Percentiles rank a stretch among this genome's conserved stretches.
phyloP scores from a whole-genome alignment of 176 grass and related monocot species.

The Thinopyrum elongatum region DNA sequence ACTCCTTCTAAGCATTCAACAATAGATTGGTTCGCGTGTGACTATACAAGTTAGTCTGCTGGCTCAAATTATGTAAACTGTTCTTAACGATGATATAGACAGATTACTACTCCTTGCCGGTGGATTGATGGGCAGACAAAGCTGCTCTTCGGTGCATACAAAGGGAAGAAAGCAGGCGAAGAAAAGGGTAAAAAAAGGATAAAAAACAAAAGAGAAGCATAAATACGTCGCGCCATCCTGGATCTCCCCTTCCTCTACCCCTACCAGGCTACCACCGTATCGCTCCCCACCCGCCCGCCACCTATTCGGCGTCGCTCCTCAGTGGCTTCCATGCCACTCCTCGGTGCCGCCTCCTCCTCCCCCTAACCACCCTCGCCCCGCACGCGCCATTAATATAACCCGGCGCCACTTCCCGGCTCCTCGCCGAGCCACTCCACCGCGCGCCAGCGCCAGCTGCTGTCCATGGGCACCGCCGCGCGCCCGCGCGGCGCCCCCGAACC shows the following conservation, averaged over 20 bases:
- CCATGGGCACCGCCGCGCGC: constrained; percentile 47
- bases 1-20: too few species aligned
- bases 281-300: constrained; percentile 20
- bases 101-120: neutral
- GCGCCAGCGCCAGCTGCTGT: neutral
- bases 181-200: neutral
- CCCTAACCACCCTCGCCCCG: neutral
- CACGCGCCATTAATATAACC: constrained; percentile 30
- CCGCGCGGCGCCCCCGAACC: constrained; percentile 30
- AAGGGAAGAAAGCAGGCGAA: neutral
- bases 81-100: neutral
- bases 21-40: too few species aligned
- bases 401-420: neutral
- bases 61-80: neutral
- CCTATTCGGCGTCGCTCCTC: constrained; percentile 5
- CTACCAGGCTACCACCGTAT: neutral
- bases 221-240: constrained; percentile 3
- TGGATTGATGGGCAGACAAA: neutral
- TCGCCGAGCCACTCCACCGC: neutral
- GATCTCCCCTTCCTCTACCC: neutral
- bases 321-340: constrained; percentile 40
- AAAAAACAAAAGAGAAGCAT: constrained; percentile 9
- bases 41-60: too few species aligned
- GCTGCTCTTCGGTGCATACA: constrained; percentile 6
- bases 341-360: neutral